These are phyloP conservation scores for Dalbergia cochinchinensis DNA, from an alignment of 306 rosid species.

Conservation along the genomic window DNA sequence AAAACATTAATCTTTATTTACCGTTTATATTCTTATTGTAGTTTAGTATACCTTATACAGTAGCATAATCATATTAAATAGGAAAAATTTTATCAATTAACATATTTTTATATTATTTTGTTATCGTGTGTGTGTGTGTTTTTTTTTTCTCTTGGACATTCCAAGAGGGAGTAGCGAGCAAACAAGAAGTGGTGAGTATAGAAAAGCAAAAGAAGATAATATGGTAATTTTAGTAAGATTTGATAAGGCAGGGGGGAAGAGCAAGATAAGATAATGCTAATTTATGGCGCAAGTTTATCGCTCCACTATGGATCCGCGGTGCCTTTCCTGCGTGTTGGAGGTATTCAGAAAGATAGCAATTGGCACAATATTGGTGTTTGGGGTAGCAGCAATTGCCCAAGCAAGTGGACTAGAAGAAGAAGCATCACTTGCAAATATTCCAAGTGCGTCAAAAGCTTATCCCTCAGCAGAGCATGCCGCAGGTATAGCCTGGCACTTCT, in stretches of 20 bases:
- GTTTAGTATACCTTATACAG: too few species aligned
- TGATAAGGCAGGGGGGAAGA: neutral
- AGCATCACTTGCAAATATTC: constrained; percentile 20
- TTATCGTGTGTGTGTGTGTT: too few species aligned
- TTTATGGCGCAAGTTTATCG: constrained; percentile 44
- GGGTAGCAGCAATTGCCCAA: neutral
- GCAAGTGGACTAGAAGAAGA: constrained; percentile 9
- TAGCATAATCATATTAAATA: too few species aligned
- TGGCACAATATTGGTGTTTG: neutral
- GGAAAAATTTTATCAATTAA: too few species aligned
- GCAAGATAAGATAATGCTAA: constrained; percentile 47
- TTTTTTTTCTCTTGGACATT: too few species aligned
- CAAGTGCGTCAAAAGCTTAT: neutral
- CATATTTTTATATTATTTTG: too few species aligned
- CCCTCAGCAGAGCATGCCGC: constrained; percentile 34
- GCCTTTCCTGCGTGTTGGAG: constrained; percentile 14
- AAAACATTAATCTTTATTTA: too few species aligned
- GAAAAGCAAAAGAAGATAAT: neutral
- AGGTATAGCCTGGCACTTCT: constrained; percentile 43
- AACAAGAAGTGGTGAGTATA: too few species aligned
- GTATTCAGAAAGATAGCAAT: neutral
- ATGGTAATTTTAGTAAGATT: constrained; percentile 29
- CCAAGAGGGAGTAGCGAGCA: too few species aligned
- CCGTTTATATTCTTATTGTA: too few species aligned
- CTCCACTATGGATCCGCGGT: neutral